Evolutionary conservation across 2,329 filamentous ascomycete genomes (phyloP), one percentile per base, ranked within the genome.

Genomic region (Lasiodiplodia theobromae): DNA sequence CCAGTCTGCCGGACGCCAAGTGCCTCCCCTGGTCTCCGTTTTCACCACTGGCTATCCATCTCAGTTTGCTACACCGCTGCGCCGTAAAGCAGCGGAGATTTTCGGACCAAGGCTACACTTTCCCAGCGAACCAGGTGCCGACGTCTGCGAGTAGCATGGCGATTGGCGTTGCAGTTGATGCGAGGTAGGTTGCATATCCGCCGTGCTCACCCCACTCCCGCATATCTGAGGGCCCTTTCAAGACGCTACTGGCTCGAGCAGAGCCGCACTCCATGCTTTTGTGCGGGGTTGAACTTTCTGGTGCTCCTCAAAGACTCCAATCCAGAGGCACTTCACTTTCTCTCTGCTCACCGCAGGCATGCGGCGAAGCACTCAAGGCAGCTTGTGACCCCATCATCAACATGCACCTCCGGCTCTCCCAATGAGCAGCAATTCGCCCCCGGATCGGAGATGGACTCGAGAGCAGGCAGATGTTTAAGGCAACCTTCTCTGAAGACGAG

Each of bases 71-170:
- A 7, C 18, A 2, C 37, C 7, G 23, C 57, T 12, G 3, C n/a
- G 38, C 23, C 12, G 56, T 23, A 62, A 62, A 40, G 57, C 57
- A 62, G 47, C 57, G 23, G 40, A 34, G n/a, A 28, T 56, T 12
- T 18, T 37, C 28, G 16, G 10, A 44, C 34, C 23, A 44, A 62
- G 57, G 57, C 57, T 23, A 34, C 10, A 8, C 18, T n/a, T 21
- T 40, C 7, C 14, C n/a, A 14, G 31, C 53, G 14, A 44, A 58
- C 44, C 56, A 44, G 4, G 2, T 34, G 31, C 4, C 34, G 28
- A n/a, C 31, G 28, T n/a, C 34, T 7, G 18, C 25, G 10, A 16
- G 18, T 31, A 18, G 6, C 31, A 6, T 23, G n/a, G 38, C 8
- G 34, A 11, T 31, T 23, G 54, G 34, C 34, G 21, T 4, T 14